Conservation (phyloP, 352 stramenopile genomes). For the Pythium angustatum region DNA sequence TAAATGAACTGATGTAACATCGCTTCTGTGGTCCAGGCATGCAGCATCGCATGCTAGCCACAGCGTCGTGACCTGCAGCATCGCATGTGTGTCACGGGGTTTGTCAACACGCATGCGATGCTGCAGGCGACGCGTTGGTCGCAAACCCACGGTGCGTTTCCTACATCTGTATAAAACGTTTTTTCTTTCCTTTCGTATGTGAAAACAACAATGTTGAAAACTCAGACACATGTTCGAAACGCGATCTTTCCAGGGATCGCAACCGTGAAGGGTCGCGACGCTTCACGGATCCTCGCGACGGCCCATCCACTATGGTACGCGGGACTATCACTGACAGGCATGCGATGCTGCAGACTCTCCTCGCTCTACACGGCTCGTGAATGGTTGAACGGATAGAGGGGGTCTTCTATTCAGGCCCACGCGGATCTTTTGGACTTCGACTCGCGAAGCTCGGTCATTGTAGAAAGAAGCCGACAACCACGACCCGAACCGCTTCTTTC, state of each 20-base stretch:
- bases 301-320: not conserved
- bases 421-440: conserved; percentile 11
- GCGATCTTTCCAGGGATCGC: not conserved
- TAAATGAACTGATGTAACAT: no score
- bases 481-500: not conserved
- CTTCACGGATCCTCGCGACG: not conserved
- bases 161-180: not conserved
- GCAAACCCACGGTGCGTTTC: not conserved
- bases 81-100: not conserved
- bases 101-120: not conserved
- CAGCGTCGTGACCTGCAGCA: not conserved
- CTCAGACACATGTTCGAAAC: not conserved
- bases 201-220: not conserved
- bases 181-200: not conserved
- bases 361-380: not conserved
- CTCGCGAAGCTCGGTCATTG: no score
- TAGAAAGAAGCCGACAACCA: no score
- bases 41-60: no score
- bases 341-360: conserved; percentile 5
- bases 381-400: no score
- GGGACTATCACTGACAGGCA: not conserved
- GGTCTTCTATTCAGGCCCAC: not conserved
- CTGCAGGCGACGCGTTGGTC: not conserved
- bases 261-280: conserved; percentile 1
- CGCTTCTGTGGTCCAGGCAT: no score